Percentiles rank a stretch among this genome's conserved stretches.
phyloP scores from a whole-genome alignment of 2,329 filamentous ascomycete species.

The Penicillium frequentans region DNA sequence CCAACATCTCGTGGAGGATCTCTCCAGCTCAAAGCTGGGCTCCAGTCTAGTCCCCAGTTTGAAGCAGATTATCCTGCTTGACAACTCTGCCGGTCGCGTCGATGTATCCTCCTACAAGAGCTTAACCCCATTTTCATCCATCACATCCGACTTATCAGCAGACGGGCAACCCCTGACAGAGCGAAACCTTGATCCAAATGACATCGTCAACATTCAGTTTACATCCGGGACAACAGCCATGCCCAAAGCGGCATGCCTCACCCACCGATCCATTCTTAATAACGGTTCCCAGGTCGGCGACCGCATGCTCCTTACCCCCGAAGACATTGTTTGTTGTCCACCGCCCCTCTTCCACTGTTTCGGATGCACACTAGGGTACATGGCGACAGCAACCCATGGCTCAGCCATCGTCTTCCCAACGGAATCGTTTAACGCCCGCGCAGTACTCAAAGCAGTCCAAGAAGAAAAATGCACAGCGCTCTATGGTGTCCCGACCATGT shows the following conservation, averaged over 20 bases:
- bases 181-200: conserved; percentile 56
- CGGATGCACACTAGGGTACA: conserved; percentile 87
- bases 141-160: conserved; percentile 45
- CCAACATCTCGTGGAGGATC: conserved; percentile 52
- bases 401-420: conserved; percentile 80
- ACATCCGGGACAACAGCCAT: conserved; percentile 90
- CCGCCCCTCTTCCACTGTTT: conserved; percentile 71
- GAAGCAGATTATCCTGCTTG: conserved; percentile 69
- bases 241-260: conserved; percentile 89
- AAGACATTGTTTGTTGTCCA: conserved; percentile 68
- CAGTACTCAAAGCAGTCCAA: conserved; percentile 65
- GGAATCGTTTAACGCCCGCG: conserved; percentile 80
- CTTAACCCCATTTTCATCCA: conserved; percentile 50
- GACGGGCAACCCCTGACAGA: conserved; percentile 44
- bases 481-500: conserved; percentile 95
- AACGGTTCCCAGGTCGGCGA: conserved; percentile 83
- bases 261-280: conserved; percentile 84
- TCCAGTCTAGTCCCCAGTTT: conserved; percentile 68
- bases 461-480: conserved; percentile 67
- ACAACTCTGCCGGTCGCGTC: conserved; percentile 67
- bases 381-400: conserved; percentile 85
- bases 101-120: conserved; percentile 45
- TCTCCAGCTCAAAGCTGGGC: conserved; percentile 45
- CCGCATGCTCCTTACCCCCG: conserved; percentile 74
- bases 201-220: conserved; percentile 94